Conservation (phyloP, 2,329 filamentous ascomycete genomes). For the Aspergillus puulaauensis region DNA sequence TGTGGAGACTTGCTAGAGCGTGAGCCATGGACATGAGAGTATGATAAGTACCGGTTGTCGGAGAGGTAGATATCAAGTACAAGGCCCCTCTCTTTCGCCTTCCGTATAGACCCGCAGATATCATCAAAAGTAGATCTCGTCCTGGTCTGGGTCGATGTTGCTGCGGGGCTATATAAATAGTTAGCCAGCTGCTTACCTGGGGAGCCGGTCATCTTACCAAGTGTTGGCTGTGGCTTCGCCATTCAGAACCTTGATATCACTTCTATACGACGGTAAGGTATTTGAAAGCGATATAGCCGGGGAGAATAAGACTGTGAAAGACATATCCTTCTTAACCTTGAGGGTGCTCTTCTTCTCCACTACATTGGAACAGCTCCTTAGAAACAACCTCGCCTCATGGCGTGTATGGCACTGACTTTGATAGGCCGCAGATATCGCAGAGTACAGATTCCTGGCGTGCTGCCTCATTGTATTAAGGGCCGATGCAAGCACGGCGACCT, state of each 20-base stretch:
- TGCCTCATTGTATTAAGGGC: not conserved
- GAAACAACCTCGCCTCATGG: not conserved
- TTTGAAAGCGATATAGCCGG: not conserved
- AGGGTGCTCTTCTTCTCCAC: not conserved
- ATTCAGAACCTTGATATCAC: not conserved
- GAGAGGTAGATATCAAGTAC: not conserved
- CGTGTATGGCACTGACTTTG: not conserved
- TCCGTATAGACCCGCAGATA: not conserved
- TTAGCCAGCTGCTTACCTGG: not conserved
- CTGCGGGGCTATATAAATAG: not conserved
- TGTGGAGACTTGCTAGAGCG: not conserved
- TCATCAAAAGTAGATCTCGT: not conserved
- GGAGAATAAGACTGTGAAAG: not conserved
- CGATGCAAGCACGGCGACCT: not conserved
- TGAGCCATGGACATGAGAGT: not conserved
- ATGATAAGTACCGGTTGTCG: not conserved
- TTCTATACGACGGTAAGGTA: not conserved
- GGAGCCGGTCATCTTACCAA: not conserved
- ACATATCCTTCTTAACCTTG: not conserved
- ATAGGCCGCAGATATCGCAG: not conserved
- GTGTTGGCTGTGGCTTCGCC: not conserved
- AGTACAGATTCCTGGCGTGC: not conserved
- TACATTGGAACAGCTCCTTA: not conserved
- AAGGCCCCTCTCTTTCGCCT: not conserved
- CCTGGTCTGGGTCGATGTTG: not conserved